A percentile compares a stretch with the other conserved stretches of the same genome.
phyloP scores from a whole-genome alignment of 2,329 filamentous ascomycete species.

The Bipolaris sorokiniana region DNA sequence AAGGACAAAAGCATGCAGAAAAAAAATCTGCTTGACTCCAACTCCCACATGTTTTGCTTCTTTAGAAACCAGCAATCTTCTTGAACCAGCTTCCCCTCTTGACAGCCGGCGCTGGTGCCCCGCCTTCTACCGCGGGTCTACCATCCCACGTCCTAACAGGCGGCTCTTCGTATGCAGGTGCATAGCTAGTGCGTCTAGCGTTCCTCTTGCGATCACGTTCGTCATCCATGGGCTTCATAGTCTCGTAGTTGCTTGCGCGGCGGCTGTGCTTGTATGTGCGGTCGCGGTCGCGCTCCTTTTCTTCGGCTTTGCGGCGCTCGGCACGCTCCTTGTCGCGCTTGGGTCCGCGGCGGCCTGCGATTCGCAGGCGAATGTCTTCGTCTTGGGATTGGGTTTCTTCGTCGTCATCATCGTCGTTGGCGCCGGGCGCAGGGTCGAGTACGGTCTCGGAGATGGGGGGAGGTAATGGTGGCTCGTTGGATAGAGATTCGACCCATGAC shows the following conservation, averaged over 20 bases:
- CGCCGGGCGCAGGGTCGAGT: constrained; percentile 48
- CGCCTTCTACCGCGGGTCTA: constrained; percentile 42
- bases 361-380: constrained; percentile 48
- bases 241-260: constrained; percentile 36
- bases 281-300: constrained; percentile 36
- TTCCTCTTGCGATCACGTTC: constrained; percentile 32
- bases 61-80: constrained; percentile 48
- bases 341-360: constrained; percentile 36
- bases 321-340: constrained; percentile 42
- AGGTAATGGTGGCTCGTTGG: constrained; percentile 54
- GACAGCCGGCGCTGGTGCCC: constrained; percentile 25
- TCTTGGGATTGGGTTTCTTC: constrained; percentile 48
- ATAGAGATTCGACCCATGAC: constrained; percentile 57
- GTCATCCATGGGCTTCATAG: constrained; percentile 25
- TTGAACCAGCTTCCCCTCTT: constrained; percentile 56
- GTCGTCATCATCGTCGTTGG: constrained; percentile 38
- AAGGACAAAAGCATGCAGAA: neutral
- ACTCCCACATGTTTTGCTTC: neutral
- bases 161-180: constrained; percentile 39
- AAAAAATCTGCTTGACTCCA: neutral
- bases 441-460: constrained; percentile 56
- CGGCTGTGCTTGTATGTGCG: constrained; percentile 38
- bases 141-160: constrained; percentile 51
- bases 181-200: constrained; percentile 42
- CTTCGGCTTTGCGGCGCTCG: constrained; percentile 36